These are phyloP conservation scores for Erodium chrysanthum DNA, from an alignment of 441 rosid genomes.

Conservation along the genomic window DNA sequence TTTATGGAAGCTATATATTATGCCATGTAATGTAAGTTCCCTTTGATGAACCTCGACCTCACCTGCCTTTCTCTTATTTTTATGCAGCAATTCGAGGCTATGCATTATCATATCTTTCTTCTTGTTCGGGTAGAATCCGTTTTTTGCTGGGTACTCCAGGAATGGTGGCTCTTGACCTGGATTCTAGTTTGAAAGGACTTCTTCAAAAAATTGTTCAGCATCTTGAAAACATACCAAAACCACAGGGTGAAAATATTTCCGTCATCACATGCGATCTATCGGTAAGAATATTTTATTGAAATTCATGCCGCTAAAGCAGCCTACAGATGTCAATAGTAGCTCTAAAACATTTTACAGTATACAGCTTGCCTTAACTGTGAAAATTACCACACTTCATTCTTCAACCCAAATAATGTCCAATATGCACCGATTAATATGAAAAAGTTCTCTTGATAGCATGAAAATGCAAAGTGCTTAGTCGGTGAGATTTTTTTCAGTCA, in stretches of 20 bases:
- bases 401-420: conserved; percentile 1
- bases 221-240: conserved; percentile 85
- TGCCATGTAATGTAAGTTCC: conserved; percentile 14
- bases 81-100: conserved; percentile 96
- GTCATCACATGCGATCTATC: conserved; percentile 87
- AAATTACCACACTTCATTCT: neutral
- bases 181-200: conserved; percentile 76
- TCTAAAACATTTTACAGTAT: neutral
- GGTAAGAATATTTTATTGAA: conserved; percentile 37
- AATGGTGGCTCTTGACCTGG: conserved; percentile 97
- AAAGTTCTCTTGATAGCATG: neutral
- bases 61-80: conserved; percentile 18
- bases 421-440: neutral
- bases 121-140: conserved; percentile 93
- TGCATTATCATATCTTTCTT: conserved; percentile 96
- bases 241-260: conserved; percentile 82
- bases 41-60: conserved; percentile 16
- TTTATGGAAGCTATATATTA: conserved; percentile 7
- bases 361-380: neutral
- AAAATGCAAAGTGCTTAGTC: neutral
- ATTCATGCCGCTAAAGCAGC: neutral
- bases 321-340: neutral
- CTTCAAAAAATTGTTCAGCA: conserved; percentile 76
- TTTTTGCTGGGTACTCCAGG: conserved; percentile 93
- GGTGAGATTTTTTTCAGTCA: neutral